Percentiles rank a stretch among this genome's conserved stretches.
Conservation (phyloP, 805 yeast species). For the Starmerella powellii region DNA sequence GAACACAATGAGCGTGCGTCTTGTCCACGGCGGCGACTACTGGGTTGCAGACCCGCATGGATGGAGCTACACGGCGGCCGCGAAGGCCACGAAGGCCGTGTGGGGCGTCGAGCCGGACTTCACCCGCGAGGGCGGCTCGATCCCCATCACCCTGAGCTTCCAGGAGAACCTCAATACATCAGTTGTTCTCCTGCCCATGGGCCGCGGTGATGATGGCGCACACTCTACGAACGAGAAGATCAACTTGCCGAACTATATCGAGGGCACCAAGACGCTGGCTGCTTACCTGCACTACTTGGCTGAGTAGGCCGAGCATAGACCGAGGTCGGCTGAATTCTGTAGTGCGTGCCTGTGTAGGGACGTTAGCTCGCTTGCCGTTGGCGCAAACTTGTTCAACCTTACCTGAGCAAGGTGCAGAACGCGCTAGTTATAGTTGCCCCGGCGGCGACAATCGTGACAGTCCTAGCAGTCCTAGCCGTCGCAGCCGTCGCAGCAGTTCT, state of each 20-base stretch:
- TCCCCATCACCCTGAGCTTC: constrained; percentile 91
- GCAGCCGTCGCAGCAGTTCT: neutral
- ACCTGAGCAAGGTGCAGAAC: too few species aligned
- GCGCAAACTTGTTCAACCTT: too few species aligned
- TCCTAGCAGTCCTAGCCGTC: too few species aligned
- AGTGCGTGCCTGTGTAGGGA: too few species aligned
- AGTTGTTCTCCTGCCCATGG: constrained; percentile 88
- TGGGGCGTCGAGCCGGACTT: constrained; percentile 93
- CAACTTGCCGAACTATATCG: constrained; percentile 75
- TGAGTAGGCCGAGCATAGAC: constrained; percentile 28
- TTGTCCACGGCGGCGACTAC: constrained; percentile 89
- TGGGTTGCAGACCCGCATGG: constrained; percentile 94
- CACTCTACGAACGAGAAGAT: constrained; percentile 95
- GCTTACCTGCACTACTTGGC: constrained; percentile 87
- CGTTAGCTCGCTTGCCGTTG: too few species aligned
- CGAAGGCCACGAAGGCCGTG: constrained; percentile 84
- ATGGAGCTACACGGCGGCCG: constrained; percentile 85
- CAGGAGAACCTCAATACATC: constrained; percentile 76
- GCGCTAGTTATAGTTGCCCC: too few species aligned
- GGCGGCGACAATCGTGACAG: too few species aligned
- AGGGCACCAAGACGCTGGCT: constrained; percentile 85
- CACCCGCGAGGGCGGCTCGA: constrained; percentile 98
- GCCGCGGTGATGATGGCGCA: constrained; percentile 98
- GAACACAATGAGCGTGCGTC: constrained; percentile 57
- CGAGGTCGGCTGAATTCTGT: too few species aligned